These are phyloP conservation scores for Cephaloascus fragrans DNA, from an alignment of 805 yeast genomes.

Conservation along the genomic window DNA sequence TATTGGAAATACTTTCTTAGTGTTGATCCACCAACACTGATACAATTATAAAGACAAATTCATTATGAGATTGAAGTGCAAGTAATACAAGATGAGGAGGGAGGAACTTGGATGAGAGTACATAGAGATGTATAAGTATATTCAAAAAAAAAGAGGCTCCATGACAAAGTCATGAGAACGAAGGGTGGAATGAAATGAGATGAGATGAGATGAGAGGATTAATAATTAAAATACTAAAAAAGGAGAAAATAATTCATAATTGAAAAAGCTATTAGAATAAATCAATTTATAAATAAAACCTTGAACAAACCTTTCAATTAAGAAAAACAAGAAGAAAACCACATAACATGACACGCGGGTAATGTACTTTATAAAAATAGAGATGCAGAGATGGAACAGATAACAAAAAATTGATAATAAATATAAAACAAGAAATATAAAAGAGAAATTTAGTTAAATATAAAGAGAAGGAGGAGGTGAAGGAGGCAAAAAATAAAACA, in stretches of 20 bases:
- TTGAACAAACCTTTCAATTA: too few species aligned
- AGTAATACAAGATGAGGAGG: too few species aligned
- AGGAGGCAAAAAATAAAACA: constrained; percentile 1
- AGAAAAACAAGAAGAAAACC: background rate
- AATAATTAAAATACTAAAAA: too few species aligned
- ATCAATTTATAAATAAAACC: too few species aligned
- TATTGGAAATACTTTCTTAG: too few species aligned
- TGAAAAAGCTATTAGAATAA: too few species aligned
- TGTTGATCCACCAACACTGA: too few species aligned
- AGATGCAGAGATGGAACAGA: background rate
- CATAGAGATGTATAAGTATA: background rate
- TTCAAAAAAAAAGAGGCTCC: background rate
- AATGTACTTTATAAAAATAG: background rate
- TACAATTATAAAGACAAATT: too few species aligned
- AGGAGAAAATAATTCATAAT: background rate
- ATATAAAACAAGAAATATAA: background rate
- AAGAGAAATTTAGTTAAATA: background rate
- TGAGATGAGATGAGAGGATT: background rate
- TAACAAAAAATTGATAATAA: background rate
- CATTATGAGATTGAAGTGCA: too few species aligned
- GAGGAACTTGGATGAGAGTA: too few species aligned
- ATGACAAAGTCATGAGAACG: background rate
- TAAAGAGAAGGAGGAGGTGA: background rate
- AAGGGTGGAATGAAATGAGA: background rate
- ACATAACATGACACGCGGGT: too few species aligned